phyloP scores from a whole-genome alignment of 169 alveolate species.

The Perkinsus olseni region DNA sequence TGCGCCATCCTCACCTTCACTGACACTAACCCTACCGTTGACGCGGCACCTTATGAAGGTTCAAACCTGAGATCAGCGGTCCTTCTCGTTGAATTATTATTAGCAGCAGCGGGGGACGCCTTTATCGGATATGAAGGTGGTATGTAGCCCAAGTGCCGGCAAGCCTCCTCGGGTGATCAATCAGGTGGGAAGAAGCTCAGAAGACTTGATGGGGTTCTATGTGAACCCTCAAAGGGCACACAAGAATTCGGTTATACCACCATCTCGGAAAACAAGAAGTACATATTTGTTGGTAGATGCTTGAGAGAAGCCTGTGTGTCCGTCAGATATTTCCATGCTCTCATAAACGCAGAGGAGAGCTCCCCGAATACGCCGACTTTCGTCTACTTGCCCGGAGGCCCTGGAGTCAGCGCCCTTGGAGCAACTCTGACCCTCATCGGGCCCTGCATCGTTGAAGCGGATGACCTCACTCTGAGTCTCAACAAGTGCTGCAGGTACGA shows the following conservation, averaged over 20 bases:
- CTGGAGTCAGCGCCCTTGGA: not conserved
- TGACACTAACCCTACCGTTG: too few species aligned
- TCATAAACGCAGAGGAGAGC: not conserved
- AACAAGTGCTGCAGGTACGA: not conserved
- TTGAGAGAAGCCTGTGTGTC: not conserved
- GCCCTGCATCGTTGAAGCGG: not conserved
- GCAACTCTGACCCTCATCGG: not conserved
- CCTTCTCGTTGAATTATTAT: too few species aligned
- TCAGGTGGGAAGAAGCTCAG: too few species aligned
- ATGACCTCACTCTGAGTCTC: not conserved
- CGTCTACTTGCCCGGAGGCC: not conserved
- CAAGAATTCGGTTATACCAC: not conserved
- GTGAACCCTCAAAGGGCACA: not conserved
- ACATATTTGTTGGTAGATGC: not conserved
- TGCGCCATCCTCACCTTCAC: too few species aligned
- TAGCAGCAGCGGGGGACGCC: too few species aligned
- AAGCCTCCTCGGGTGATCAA: too few species aligned
- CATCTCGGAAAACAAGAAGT: not conserved
- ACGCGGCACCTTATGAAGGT: too few species aligned
- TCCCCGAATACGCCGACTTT: not conserved
- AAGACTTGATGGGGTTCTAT: not conserved
- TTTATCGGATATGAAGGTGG: too few species aligned
- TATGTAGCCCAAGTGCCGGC: too few species aligned
- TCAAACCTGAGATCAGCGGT: too few species aligned
- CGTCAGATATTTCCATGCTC: not conserved